Percentiles rank a stretch among this genome's conserved stretches.
Conservation (phyloP, 2,329 filamentous ascomycete species). For the Cladophialophora chaetospira region DNA sequence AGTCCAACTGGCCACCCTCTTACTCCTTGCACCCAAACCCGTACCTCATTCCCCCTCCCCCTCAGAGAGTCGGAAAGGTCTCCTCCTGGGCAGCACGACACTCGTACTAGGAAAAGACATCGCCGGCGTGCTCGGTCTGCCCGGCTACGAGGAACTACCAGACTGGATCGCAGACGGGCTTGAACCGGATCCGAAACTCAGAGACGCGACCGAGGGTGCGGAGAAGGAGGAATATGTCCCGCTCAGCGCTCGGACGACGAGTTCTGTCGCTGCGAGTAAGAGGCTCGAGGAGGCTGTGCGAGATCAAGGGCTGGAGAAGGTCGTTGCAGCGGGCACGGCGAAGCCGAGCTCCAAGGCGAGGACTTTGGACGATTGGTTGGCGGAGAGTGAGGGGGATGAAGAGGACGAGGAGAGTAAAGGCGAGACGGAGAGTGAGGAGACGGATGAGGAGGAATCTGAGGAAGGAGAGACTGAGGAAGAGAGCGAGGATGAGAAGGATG, state of each 20-base stretch:
- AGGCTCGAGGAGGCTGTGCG: slow-evolving; percentile 47
- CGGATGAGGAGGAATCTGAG: slow-evolving; percentile 14
- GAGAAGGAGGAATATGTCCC: slow-evolving; percentile 37
- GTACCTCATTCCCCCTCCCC: slow-evolving; percentile 88
- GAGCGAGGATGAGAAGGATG: neutral
- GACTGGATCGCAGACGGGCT: slow-evolving; percentile 79
- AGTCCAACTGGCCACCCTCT: slow-evolving; percentile 81
- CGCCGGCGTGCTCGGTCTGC: slow-evolving; percentile 70
- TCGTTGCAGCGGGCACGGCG: slow-evolving; percentile 31
- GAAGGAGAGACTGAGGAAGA: slow-evolving; percentile 10
- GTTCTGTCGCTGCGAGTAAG: slow-evolving; percentile 42
- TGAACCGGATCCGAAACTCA: slow-evolving; percentile 75
- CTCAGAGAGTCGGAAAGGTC: slow-evolving; percentile 76
- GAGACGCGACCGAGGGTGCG: slow-evolving; percentile 57
- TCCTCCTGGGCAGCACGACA: slow-evolving; percentile 80
- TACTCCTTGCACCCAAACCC: slow-evolving; percentile 91
- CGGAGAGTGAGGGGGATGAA: slow-evolving; percentile 66
- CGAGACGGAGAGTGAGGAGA: slow-evolving; percentile 23
- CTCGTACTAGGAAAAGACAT: slow-evolving; percentile 75
- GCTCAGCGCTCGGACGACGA: slow-evolving; percentile 37
- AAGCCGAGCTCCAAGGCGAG: slow-evolving; percentile 60
- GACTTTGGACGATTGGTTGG: slow-evolving; percentile 90
- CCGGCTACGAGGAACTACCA: slow-evolving; percentile 77
- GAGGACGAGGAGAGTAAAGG: slow-evolving; percentile 39
- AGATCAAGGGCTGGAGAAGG: slow-evolving; percentile 41